These are phyloP conservation scores for Alliaria petiolata DNA, from an alignment of 345 rosid species.

Conservation along the genomic window DNA sequence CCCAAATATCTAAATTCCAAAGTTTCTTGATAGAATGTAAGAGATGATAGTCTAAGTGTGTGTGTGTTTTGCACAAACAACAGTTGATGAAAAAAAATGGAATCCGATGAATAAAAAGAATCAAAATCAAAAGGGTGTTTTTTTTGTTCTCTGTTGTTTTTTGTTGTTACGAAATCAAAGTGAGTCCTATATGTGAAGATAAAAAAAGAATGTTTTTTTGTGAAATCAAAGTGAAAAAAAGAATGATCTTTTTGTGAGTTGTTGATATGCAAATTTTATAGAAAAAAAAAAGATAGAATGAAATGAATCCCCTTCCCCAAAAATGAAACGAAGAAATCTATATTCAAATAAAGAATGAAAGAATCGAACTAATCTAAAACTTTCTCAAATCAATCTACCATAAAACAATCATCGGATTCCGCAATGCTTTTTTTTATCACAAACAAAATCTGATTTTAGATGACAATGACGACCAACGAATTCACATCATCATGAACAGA, in stretches of 20 bases:
- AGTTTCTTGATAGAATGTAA: not conserved
- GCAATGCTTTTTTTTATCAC: slow-evolving; percentile 27
- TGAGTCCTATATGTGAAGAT: slow-evolving; percentile 15
- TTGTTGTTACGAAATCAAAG: not conserved
- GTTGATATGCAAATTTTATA: no score
- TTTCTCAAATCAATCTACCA: slow-evolving; percentile 43
- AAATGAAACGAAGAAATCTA: slow-evolving; percentile 25
- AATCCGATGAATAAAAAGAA: slow-evolving; percentile 65
- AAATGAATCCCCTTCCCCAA: slow-evolving; percentile 27
- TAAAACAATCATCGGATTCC: slow-evolving; percentile 97
- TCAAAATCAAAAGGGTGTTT: slow-evolving; percentile 6
- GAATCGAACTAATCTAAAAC: slow-evolving; percentile 47
- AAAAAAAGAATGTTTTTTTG: not conserved
- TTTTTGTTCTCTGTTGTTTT: not conserved
- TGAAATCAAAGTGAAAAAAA: slow-evolving; percentile 32
- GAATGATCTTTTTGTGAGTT: no score
- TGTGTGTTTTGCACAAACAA: slow-evolving; percentile 14
- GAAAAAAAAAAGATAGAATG: no score
- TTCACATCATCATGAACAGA: slow-evolving; percentile 40
- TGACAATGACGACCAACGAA: slow-evolving; percentile 32
- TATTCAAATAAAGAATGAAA: slow-evolving; percentile 68
- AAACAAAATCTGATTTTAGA: slow-evolving; percentile 41
- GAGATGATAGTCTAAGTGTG: slow-evolving; percentile 24
- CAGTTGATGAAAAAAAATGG: slow-evolving; percentile 35
- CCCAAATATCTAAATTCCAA: slow-evolving; percentile 31